Evolutionary conservation across 2,329 filamentous ascomycete genomes (phyloP), one percentile per base, ranked within the genome.

Genomic region (Ceratocystis huliohia): DNA sequence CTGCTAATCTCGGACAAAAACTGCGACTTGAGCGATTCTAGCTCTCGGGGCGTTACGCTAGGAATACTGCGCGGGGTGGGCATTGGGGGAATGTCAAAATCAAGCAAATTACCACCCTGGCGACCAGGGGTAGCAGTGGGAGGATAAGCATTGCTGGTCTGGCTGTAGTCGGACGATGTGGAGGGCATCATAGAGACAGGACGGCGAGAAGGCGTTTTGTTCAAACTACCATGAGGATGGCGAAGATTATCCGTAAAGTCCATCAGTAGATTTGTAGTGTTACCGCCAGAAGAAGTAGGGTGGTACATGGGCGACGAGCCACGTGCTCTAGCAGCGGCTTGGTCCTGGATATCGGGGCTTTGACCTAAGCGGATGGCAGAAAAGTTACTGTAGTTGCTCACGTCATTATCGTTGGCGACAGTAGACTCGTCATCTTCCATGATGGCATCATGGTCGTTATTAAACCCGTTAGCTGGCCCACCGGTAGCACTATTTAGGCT

Each of bases 1-100:
- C 89, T 91, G 69, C 91, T 96, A 68, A 99, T 96, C 74, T 97
- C 90, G 0, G 92, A 96, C 64, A 95, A 81, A 72, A 96, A 95
- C 28, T 83, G 84, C 0, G 92, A 96, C 75, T 97, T 97, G 68
- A 97, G 81, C 15, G 88, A 89, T 74, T 99, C 94, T 1, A 97
- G 80, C 76, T 99, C 94, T 44, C 94, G 86, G 1, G 94, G 89
- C 1, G 92, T 96, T 70, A 97, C 88, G 7, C 88, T 90, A 0
- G 94, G 94, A 46, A 97, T 84, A 66, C 91, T 96, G 69, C 93
- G 86, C 15, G 94, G 94, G 0, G 94, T 97, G 1, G 93, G 91
- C 70, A 91, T 86, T 0, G 93, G 91, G n/a, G 92, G 91, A 8
- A 97, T 88, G 72, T 97, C 94, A 72, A 87, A 80, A 69, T 83